Conservation (phyloP, 495 filamentous ascomycete species). For the Aspergillus asperescens region DNA sequence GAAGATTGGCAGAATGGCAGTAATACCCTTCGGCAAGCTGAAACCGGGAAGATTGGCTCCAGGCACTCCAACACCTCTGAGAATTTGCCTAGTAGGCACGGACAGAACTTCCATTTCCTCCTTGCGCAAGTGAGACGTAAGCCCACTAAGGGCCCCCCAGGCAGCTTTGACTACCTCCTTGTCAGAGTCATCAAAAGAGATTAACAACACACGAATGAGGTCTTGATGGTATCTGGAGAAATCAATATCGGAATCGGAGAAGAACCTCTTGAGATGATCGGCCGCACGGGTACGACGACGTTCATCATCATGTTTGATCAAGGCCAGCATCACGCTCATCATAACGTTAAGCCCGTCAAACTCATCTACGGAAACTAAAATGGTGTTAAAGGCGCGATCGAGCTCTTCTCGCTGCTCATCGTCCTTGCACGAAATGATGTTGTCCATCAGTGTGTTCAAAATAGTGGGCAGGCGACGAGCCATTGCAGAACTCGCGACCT, state of each 20-base stretch:
- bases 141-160: constrained; percentile 81
- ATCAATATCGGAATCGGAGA: constrained; percentile 72
- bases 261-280: constrained; percentile 81
- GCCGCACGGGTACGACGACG: constrained; percentile 71
- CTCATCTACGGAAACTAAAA: constrained; percentile 90
- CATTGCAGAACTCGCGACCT: constrained; percentile 85
- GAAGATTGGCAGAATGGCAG: constrained; percentile 93
- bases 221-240: constrained; percentile 93
- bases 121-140: constrained; percentile 85
- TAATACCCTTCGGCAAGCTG: constrained; percentile 93
- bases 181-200: constrained; percentile 87
- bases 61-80: constrained; percentile 81
- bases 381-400: constrained; percentile 72
- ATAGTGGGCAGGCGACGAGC: constrained; percentile 82
- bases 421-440: constrained; percentile 73
- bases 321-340: constrained; percentile 83
- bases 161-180: constrained; percentile 82
- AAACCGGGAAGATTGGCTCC: constrained; percentile 85
- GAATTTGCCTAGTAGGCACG: constrained; percentile 72
- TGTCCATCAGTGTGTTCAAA: constrained; percentile 88
- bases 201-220: constrained; percentile 78
- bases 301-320: constrained; percentile 92
- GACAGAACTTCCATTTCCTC: constrained; percentile 98
- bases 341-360: constrained; percentile 89
- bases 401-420: constrained; percentile 70